phyloP scores from a whole-genome alignment of 768 basidiomycete genomes.

The Amanita jacksonii region DNA sequence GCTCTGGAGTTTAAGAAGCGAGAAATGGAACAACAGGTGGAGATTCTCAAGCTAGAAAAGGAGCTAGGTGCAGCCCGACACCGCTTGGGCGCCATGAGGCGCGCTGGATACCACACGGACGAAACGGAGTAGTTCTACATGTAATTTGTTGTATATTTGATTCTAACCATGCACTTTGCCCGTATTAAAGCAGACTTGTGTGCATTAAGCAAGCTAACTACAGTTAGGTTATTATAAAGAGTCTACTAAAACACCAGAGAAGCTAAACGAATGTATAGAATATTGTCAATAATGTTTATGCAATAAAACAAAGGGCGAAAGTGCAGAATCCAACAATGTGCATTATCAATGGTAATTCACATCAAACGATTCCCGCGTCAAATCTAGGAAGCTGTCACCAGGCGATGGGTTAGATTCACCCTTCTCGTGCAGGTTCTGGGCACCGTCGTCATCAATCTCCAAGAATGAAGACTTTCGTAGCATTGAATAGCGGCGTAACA shows the following conservation, averaged over 20 bases:
- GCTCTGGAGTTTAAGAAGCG: conserved; percentile 91
- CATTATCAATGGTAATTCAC: conserved; percentile 14
- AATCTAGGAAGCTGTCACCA: conserved; percentile 39
- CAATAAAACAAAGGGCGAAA: conserved; percentile 12
- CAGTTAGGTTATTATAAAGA: conserved; percentile 2
- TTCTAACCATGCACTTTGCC: too few species aligned
- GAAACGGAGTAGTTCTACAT: conserved; percentile 49
- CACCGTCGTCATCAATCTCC: conserved; percentile 49
- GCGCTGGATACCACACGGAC: conserved; percentile 84
- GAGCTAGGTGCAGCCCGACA: conserved; percentile 84
- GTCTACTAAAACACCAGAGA: conserved; percentile 3
- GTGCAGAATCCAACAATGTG: conserved; percentile 8
- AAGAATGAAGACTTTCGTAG: conserved; percentile 66
- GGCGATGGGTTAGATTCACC: conserved; percentile 14
- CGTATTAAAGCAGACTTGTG: neutral
- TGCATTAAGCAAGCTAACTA: conserved; percentile 6
- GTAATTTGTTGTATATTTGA: neutral
- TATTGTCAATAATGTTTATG: conserved; percentile 1
- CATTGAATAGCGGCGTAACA: conserved; percentile 40
- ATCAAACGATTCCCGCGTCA: conserved; percentile 44
- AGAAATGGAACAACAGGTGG: conserved; percentile 99
- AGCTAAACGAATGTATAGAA: neutral
- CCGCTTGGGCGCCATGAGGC: conserved; percentile 73
- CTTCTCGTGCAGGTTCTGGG: conserved; percentile 22
- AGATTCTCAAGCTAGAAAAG: conserved; percentile 93